Percentiles rank a stretch among this genome's conserved stretches.
These are phyloP conservation scores for Oryza glumipatula DNA, from an alignment of 176 grass and related monocot genomes.

Conservation along the genomic window DNA sequence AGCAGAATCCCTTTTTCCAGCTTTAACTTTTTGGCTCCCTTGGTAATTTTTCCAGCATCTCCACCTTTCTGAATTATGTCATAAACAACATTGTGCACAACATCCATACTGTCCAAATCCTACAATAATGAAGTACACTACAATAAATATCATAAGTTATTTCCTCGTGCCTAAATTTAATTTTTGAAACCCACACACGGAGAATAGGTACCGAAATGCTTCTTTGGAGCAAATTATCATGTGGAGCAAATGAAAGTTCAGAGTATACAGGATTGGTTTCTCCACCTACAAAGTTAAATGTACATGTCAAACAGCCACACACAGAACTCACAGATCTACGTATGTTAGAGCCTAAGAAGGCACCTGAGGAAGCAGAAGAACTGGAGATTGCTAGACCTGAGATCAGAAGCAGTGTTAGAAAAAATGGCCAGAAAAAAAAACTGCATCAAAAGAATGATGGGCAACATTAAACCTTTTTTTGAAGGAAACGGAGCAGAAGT, in stretches of 20 bases:
- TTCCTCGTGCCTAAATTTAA: background rate
- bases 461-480: conserved; percentile 32
- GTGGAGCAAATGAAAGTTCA: conserved; percentile 40
- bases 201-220: conserved; percentile 12
- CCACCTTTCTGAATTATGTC: conserved; percentile 73
- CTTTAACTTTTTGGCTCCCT: conserved; percentile 62
- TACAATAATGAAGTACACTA: conserved; percentile 32
- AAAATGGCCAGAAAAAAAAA: background rate
- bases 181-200: background rate
- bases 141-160: background rate
- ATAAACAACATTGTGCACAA: conserved; percentile 51
- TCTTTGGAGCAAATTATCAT: conserved; percentile 50
- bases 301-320: background rate
- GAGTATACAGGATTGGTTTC: conserved; percentile 57
- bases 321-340: background rate
- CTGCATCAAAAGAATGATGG: background rate
- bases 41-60: conserved; percentile 52
- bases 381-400: conserved; percentile 16
- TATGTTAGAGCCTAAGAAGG: background rate
- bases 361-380: conserved; percentile 7
- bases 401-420: conserved; percentile 7
- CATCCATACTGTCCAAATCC: conserved; percentile 41
- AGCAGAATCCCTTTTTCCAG: conserved; percentile 61
- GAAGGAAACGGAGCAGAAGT: conserved; percentile 3
- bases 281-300: conserved; percentile 33